A percentile compares a stretch with the other conserved stretches of the same genome.
Conservation (phyloP, 1,284 basidiomycete genomes). For the Ganoderma boninense region DNA sequence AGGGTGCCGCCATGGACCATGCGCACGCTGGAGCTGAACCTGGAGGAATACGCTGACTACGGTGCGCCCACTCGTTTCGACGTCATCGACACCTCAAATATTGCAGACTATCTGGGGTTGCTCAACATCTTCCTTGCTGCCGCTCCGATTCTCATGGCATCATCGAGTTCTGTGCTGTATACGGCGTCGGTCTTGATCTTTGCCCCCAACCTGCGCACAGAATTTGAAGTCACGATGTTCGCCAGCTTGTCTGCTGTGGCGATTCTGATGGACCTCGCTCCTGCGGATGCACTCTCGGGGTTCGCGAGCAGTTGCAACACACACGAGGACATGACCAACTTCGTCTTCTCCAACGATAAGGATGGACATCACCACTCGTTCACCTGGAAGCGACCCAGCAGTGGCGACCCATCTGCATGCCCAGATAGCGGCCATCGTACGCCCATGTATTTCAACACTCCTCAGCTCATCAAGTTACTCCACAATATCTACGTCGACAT, state of each 20-base stretch:
- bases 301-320: constrained; percentile 52
- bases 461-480: constrained; percentile 50
- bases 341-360: neutral
- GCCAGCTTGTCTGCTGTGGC: constrained; percentile 49
- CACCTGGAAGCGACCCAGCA: constrained; percentile 50
- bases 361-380: constrained; percentile 51
- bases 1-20: too few relatives aligned
- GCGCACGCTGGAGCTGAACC: too few relatives aligned
- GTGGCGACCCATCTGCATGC: constrained; percentile 37
- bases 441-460: constrained; percentile 39
- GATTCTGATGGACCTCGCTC: constrained; percentile 52
- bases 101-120: constrained; percentile 57
- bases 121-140: constrained; percentile 56
- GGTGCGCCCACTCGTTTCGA: neutral
- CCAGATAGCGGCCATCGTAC: neutral
- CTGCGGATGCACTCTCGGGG: constrained; percentile 50
- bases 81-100: constrained; percentile 60
- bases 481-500: constrained; percentile 57
- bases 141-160: constrained; percentile 45
- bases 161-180: constrained; percentile 45
- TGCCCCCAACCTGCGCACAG: constrained; percentile 38
- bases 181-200: constrained; percentile 51
- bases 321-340: constrained; percentile 46
- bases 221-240: constrained; percentile 46
- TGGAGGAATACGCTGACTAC: too few relatives aligned